phyloP scores from a whole-genome alignment of 2,329 filamentous ascomycete species.

The Talaromyces sp. region DNA sequence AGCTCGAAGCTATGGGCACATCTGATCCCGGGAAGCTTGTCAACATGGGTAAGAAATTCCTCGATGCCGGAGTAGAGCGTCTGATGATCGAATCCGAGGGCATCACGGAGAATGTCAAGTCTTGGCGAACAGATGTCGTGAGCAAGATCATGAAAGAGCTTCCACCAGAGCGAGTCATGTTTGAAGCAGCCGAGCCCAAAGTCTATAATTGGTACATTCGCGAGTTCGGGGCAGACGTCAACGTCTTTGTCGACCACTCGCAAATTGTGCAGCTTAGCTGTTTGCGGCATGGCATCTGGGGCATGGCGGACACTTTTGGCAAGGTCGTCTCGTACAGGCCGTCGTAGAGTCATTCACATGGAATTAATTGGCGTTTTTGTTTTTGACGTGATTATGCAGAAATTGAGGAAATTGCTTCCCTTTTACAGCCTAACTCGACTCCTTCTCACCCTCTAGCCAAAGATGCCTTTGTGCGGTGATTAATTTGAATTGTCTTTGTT shows the following conservation, averaged over 20 bases:
- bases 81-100: slow-evolving; percentile 57
- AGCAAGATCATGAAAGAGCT: slow-evolving; percentile 47
- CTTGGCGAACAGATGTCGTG: slow-evolving; percentile 52
- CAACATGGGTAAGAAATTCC: slow-evolving; percentile 45
- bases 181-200: slow-evolving; percentile 51
- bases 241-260: slow-evolving; percentile 53
- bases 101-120: slow-evolving; percentile 51
- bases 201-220: slow-evolving; percentile 54
- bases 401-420: too few species aligned
- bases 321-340: slow-evolving; percentile 42
- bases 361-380: too few species aligned
- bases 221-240: slow-evolving; percentile 53
- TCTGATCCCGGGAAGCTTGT: slow-evolving; percentile 46
- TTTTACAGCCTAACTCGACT: too few species aligned
- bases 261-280: slow-evolving; percentile 53
- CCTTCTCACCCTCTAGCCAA: too few species aligned
- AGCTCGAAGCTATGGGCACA: slow-evolving; percentile 44
- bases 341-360: too few species aligned
- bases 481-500: too few species aligned
- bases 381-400: too few species aligned
- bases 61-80: slow-evolving; percentile 48
- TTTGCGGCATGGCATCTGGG: slow-evolving; percentile 49
- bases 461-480: too few species aligned
- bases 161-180: slow-evolving; percentile 50
- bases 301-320: slow-evolving; percentile 51